phyloP scores from a whole-genome alignment of 129 eudicot species.

The Silybum marianum region DNA sequence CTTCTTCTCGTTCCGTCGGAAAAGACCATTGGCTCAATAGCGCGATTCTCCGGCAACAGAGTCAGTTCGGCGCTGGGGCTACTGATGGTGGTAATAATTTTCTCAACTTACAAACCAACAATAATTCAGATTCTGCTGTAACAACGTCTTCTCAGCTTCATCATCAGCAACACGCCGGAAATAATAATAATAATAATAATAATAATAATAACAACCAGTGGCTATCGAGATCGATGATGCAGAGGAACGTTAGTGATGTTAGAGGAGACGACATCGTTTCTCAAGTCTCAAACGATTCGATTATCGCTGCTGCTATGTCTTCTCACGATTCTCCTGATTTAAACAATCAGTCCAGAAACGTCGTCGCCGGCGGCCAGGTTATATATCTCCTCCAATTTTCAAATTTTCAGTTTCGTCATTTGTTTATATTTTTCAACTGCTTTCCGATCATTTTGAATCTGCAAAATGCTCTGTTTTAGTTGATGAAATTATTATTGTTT shows the following conservation, averaged over 20 bases:
- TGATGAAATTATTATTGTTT: background rate
- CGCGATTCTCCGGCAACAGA: slow-evolving; percentile 64
- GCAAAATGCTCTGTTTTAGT: slow-evolving; percentile 19
- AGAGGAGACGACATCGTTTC: slow-evolving; percentile 44
- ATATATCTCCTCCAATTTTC: background rate
- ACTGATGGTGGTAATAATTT: slow-evolving; percentile 28
- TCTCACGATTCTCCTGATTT: slow-evolving; percentile 53
- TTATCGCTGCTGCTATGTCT: slow-evolving; percentile 46
- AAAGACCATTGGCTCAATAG: slow-evolving; percentile 71
- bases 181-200: slow-evolving; percentile 20
- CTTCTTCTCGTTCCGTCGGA: slow-evolving; percentile 37
- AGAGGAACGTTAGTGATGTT: slow-evolving; percentile 48
- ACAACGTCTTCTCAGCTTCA: slow-evolving; percentile 39
- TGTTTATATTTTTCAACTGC: background rate
- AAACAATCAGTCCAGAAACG: slow-evolving; percentile 32
- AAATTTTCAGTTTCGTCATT: background rate
- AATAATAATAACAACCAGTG: slow-evolving; percentile 44
- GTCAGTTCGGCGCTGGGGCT: slow-evolving; percentile 34
- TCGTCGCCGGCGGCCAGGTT: slow-evolving; percentile 30
- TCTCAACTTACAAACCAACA: slow-evolving; percentile 50
- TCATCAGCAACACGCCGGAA: slow-evolving; percentile 11
- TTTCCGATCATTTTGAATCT: background rate
- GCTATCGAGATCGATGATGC: slow-evolving; percentile 64
- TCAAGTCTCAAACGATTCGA: slow-evolving; percentile 49
- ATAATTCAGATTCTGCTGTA: slow-evolving; percentile 32